Percentiles rank a stretch among this genome's conserved stretches.
phyloP scores from a whole-genome alignment of 768 basidiomycete genomes.

The Mycena rebaudengoi region DNA sequence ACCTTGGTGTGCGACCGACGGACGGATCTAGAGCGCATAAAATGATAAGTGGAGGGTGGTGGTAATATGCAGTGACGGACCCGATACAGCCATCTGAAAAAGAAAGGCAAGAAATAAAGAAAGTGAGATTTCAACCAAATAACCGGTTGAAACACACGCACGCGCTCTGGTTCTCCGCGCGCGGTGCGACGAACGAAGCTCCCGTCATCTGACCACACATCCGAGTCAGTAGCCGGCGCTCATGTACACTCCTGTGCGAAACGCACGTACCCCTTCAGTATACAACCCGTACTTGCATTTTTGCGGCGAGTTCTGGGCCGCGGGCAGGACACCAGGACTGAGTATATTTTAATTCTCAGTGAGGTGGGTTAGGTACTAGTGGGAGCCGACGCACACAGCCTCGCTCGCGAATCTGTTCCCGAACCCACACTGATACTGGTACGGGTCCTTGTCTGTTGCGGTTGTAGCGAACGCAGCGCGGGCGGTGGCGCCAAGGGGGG shows the following conservation, averaged over 20 bases:
- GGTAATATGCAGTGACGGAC: neutral
- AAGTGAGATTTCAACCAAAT: neutral
- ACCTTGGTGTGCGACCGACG: conserved; percentile 72
- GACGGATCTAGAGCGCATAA: conserved; percentile 51
- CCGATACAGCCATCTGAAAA: conserved; percentile 66
- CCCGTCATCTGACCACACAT: conserved; percentile 59
- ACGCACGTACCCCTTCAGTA: conserved; percentile 57
- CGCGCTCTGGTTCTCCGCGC: conserved; percentile 60
- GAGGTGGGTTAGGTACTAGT: neutral
- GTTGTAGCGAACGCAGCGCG: conserved; percentile 45
- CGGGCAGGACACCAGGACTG: conserved; percentile 65
- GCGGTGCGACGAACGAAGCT: conserved; percentile 65
- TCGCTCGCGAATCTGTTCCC: conserved; percentile 66
- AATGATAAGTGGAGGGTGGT: neutral
- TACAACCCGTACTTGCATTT: conserved; percentile 71
- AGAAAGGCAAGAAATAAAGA: no score
- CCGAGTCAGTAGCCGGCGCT: neutral
- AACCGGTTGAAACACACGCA: conserved; percentile 38
- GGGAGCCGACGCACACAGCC: conserved; percentile 53
- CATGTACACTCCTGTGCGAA: neutral
- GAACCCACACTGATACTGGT: conserved; percentile 66
- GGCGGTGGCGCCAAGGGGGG: conserved; percentile 49
- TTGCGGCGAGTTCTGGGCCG: conserved; percentile 70
- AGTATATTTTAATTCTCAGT: neutral
- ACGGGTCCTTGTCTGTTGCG: conserved; percentile 57